Conservation (phyloP, 345 rosid genomes). For the Gossypium herbaceum region DNA sequence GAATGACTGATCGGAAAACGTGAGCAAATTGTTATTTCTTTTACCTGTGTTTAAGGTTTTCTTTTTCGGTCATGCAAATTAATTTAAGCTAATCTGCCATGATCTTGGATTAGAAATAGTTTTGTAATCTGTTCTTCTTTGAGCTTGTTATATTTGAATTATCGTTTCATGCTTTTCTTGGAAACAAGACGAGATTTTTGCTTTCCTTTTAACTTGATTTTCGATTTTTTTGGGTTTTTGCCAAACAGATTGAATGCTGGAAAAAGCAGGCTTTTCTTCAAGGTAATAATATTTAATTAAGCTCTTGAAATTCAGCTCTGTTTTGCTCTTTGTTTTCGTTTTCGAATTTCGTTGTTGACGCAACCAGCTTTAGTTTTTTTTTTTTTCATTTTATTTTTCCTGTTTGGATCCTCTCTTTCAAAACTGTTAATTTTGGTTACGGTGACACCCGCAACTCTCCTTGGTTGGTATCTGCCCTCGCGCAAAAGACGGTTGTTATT, state of each 20-base stretch:
- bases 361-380: too few relatives aligned
- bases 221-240: neutral
- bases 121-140: neutral
- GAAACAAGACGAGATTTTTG: neutral
- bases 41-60: too few relatives aligned
- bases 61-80: too few relatives aligned
- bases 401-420: too few relatives aligned
- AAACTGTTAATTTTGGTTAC: neutral
- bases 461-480: neutral
- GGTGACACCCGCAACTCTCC: neutral
- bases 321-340: neutral
- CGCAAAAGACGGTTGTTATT: too few relatives aligned
- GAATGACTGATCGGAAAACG: too few relatives aligned
- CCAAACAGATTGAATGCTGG: neutral
- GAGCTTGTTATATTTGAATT: neutral
- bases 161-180: neutral
- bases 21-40: too few relatives aligned
- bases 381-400: neutral
- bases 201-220: neutral
- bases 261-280: neutral
- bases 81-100: too few relatives aligned
- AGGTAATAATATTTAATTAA: neutral
- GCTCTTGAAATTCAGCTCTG: neutral
- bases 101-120: too few relatives aligned
- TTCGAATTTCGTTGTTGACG: neutral